Evolutionary conservation across 2,329 filamentous ascomycete genomes (phyloP), one percentile per base, ranked within the genome.

Genomic region (Domatiomyces globalis): DNA sequence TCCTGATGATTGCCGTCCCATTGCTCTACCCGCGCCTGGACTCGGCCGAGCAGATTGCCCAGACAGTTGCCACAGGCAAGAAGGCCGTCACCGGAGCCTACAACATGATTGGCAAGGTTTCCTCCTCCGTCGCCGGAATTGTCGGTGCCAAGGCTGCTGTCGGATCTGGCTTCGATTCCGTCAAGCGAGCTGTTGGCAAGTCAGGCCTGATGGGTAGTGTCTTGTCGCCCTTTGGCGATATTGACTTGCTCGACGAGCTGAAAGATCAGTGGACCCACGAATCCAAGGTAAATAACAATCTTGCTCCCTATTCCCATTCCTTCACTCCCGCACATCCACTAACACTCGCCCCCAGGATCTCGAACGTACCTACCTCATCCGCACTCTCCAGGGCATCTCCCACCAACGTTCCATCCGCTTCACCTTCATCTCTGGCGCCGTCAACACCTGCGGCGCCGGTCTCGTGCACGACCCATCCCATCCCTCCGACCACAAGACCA

Each of bases 191-290:
- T 0, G 87, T 98, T 17, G 92, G 92, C 47, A 98, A 98, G 69
- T 84, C 82, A 1, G 92, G 92, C 1, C 73, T 98, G 49, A 96
- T 98, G 90, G 90, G 90, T 56, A 85, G 87, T 52, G 88, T 96
- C 42, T 74, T 98, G 47, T 95, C 88, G 70, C 89, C 94, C 36
- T 98, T 98, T 66, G 92, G 92, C 50, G 92, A 96, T 59, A 83
- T 98, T 54, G 92, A 95, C 63, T 80, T 96, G 48, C 81, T 92
- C 49, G 92, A 98, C 69, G 92, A 96, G 64, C 72, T 96, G 53
- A 83, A 90, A 64, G 92, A 98, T 66, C 84, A 94, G 74, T 98
- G 92, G 92, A 98, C 92, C 19, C 92, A 98, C 63, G 90, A 96
- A 49, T 89, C 85, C 49, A 98, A 96, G 73, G 79, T 81, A 67